Base-by-base conservation (phyloP, 768 basidiomycete genomes). In the Agrocybe pediades region DNA sequence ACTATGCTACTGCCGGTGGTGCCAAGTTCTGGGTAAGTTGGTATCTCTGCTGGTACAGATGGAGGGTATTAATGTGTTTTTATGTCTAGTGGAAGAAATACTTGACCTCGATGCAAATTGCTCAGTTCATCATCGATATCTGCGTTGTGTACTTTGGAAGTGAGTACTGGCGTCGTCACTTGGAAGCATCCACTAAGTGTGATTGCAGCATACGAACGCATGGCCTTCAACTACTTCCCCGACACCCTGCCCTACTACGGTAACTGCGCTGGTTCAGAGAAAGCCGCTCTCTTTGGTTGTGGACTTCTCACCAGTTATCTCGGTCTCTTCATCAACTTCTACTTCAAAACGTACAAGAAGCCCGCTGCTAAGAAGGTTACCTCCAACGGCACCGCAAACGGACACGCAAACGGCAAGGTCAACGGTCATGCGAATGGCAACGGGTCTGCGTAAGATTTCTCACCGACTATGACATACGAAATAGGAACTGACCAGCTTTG, bases 1-100 rank as follows among this genome's bases (percentile, higher is more conserved):
- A 99, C 76, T 98, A 90, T 73, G 95, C 95, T 21, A 98, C 97
- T 46, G 95, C 97, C 46, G 94, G 96, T 65, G 97, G 97, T 57
- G 90, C 89, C 66, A 92, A 81, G 75, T 93, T 98, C 74, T 98
- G 97, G 95, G 94, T 95, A 72, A 49, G 55, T 46, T 19, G 46
- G 26, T 42, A 17, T 19, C 40, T 33, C 8, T 51, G 52, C 29
- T 46, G 19, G 9, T 47, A 21, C 39, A 6, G 9, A 19, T 26
- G 46, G 47, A 39, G 21, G 30, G 9, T n/a, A 16, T 19, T 27
- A 29, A 45, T 49, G 17, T 62, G 15, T 26, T 15, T 17, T 13
- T 36, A 36, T 48, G 20, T n/a, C n/a, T 64, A 95, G 96, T 99
- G 97, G 97, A 99, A 99, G 80, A 95, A 95, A 72, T 95, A 99